A percentile compares a stretch with the other conserved stretches of the same genome.
Conservation (phyloP, 2,329 filamentous ascomycete genomes). For the Cladophialophora carrionii region DNA sequence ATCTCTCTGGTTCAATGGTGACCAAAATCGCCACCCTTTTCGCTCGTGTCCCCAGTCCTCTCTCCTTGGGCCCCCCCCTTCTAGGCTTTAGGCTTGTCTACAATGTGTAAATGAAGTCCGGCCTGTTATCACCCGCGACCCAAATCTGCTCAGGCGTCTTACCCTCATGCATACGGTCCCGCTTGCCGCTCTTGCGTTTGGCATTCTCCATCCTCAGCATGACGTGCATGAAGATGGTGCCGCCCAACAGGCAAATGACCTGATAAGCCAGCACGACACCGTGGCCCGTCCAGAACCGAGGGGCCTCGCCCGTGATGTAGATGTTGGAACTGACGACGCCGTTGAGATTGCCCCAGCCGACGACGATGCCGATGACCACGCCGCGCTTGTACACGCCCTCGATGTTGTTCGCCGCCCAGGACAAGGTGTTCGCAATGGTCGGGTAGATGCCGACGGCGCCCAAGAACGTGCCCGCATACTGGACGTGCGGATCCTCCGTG, state of each 20-base stretch:
- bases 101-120: slow-evolving; percentile 20
- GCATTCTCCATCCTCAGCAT: slow-evolving; percentile 31
- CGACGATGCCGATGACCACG: slow-evolving; percentile 81
- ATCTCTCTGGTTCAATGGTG: background rate
- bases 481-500: slow-evolving; percentile 1
- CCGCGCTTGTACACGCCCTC: slow-evolving; percentile 90
- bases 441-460: slow-evolving; percentile 88
- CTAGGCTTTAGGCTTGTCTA: background rate
- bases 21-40: too few relatives aligned
- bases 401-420: slow-evolving; percentile 86
- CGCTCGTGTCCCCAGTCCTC: too few relatives aligned
- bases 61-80: too few relatives aligned
- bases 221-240: slow-evolving; percentile 43
- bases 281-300: slow-evolving; percentile 73
- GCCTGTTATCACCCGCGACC: slow-evolving; percentile 26
- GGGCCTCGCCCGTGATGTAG: slow-evolving; percentile 62
- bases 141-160: slow-evolving; percentile 23
- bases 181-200: slow-evolving; percentile 19
- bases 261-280: slow-evolving; percentile 74
- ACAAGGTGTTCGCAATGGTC: slow-evolving; percentile 80
- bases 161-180: slow-evolving; percentile 29
- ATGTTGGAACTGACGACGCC: slow-evolving; percentile 78
- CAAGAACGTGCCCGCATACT: slow-evolving; percentile 72
- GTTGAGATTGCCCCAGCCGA: slow-evolving; percentile 91
- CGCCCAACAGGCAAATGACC: slow-evolving; percentile 67